Conservation (phyloP, 495 filamentous ascomycete species). For the Chaetomium cochliodes region DNA sequence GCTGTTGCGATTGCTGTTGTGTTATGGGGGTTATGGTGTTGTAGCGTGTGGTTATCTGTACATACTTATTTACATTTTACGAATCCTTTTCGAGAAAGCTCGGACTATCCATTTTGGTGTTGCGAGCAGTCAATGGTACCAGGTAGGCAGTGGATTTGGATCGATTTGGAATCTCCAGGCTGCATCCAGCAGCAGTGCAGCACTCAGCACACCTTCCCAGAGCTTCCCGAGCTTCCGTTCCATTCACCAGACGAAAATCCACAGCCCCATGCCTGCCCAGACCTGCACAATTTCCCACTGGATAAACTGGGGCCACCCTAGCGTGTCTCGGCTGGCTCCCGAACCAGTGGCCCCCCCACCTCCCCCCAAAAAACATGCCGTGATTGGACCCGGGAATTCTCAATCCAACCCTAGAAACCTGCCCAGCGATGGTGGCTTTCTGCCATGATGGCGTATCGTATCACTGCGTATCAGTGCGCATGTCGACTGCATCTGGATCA, state of each 20-base stretch:
- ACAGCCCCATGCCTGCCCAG: neutral
- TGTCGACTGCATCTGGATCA: too few species aligned
- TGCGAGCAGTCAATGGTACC: too few species aligned
- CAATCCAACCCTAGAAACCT: neutral
- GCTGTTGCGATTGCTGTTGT: neutral
- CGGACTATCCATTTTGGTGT: too few species aligned
- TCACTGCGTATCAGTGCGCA: too few species aligned
- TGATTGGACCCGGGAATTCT: slow-evolving; percentile 9
- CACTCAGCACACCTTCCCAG: too few species aligned
- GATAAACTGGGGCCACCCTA: neutral
- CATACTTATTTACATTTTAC: too few species aligned
- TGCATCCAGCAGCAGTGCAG: too few species aligned
- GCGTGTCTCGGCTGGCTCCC: slow-evolving; percentile 7
- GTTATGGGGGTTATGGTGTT: neutral
- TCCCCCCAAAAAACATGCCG: neutral
- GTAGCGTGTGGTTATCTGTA: neutral
- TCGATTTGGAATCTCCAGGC: too few species aligned
- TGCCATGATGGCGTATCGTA: neutral
- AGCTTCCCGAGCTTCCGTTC: too few species aligned
- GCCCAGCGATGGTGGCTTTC: neutral
- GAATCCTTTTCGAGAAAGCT: neutral
- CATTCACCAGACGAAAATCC: too few species aligned
- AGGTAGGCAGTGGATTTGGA: too few species aligned
- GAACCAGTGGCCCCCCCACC: slow-evolving; percentile 1
- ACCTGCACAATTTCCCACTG: neutral